A percentile compares a stretch with the other conserved stretches of the same genome.
These are phyloP conservation scores for Carex kokanica DNA, from an alignment of 176 grass and related monocot species.

Conservation along the genomic window DNA sequence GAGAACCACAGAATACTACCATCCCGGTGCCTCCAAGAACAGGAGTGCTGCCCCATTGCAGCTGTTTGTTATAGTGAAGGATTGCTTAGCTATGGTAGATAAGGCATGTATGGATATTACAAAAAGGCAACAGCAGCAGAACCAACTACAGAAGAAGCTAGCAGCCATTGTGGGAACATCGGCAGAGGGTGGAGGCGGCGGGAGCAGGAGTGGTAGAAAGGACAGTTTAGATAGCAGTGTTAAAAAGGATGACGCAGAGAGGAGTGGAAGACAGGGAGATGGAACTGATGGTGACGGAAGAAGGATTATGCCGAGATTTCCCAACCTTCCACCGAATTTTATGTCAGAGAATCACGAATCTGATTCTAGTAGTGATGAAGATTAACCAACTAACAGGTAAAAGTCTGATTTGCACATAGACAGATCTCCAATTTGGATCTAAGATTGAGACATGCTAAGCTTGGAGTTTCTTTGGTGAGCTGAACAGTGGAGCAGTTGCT, in stretches of 20 bases:
- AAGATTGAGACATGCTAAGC: not conserved
- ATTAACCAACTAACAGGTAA: conserved; percentile 27
- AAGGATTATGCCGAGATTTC: conserved; percentile 79
- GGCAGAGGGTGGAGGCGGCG: not conserved
- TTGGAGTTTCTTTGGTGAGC: not conserved
- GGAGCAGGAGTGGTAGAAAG: not conserved
- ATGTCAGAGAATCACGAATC: conserved; percentile 76
- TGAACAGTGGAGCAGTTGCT: not conserved
- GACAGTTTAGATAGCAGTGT: conserved; percentile 16
- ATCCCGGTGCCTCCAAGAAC: conserved; percentile 67
- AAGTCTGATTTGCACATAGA: not conserved
- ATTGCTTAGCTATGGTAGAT: conserved; percentile 94
- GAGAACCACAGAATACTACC: conserved; percentile 80
- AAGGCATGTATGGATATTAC: conserved; percentile 83
- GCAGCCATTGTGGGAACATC: not conserved
- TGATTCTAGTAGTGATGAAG: conserved; percentile 90
- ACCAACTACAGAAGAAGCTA: conserved; percentile 38
- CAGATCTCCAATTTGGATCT: not conserved
- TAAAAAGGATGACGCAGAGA: conserved; percentile 23
- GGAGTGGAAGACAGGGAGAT: conserved; percentile 35
- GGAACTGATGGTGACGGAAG: conserved; percentile 48
- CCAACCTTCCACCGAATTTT: conserved; percentile 79
- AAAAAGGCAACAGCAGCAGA: conserved; percentile 58
- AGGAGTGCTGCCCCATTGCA: conserved; percentile 59
- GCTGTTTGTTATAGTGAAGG: conserved; percentile 87